A percentile compares a stretch with the other conserved stretches of the same genome.
Evolutionary conservation across 495 filamentous ascomycete species (phyloP).

Genomic region (Eremomyces bilateralis): DNA sequence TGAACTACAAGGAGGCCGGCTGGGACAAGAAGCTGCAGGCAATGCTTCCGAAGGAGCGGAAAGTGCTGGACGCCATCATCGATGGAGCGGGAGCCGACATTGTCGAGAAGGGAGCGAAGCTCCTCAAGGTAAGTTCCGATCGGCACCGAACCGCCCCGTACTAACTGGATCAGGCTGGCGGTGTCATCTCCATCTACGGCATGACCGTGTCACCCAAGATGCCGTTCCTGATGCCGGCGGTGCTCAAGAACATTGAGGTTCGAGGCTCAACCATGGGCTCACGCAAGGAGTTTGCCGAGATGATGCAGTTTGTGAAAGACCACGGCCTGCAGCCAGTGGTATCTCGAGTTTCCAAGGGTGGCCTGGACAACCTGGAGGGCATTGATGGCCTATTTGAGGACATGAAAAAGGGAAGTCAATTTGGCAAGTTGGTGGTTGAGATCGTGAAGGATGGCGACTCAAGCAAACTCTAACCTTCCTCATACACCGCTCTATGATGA

Average conservation of each 20-base stretch:
- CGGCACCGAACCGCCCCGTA: background rate
- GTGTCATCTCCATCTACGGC: slow-evolving; percentile 20
- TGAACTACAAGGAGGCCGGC: slow-evolving; percentile 21
- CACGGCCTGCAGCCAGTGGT: slow-evolving; percentile 20
- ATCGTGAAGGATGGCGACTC: slow-evolving; percentile 10
- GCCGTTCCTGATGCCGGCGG: slow-evolving; percentile 18
- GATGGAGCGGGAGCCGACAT: slow-evolving; percentile 23
- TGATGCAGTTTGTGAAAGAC: slow-evolving; percentile 19
- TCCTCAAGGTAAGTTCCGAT: slow-evolving; percentile 15
- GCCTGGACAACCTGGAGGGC: slow-evolving; percentile 16
- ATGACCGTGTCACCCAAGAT: slow-evolving; percentile 22
- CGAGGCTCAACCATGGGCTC: slow-evolving; percentile 24
- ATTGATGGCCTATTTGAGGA: slow-evolving; percentile 23
- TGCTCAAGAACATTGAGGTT: slow-evolving; percentile 22
- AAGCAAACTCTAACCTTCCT: slow-evolving; percentile 10
- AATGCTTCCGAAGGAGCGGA: slow-evolving; percentile 15
- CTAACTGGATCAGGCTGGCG: slow-evolving; percentile 15
- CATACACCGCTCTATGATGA: too few relatives aligned
- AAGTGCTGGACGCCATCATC: slow-evolving; percentile 19
- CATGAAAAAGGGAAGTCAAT: slow-evolving; percentile 22
- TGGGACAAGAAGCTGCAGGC: slow-evolving; percentile 22
- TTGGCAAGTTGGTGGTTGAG: slow-evolving; percentile 22
- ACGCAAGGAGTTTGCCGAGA: slow-evolving; percentile 23
- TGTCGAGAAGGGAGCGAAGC: slow-evolving; percentile 14
- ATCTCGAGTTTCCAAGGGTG: slow-evolving; percentile 13